Conservation (phyloP, 2,329 filamentous ascomycete species). For the Aspergillus brasiliensis region DNA sequence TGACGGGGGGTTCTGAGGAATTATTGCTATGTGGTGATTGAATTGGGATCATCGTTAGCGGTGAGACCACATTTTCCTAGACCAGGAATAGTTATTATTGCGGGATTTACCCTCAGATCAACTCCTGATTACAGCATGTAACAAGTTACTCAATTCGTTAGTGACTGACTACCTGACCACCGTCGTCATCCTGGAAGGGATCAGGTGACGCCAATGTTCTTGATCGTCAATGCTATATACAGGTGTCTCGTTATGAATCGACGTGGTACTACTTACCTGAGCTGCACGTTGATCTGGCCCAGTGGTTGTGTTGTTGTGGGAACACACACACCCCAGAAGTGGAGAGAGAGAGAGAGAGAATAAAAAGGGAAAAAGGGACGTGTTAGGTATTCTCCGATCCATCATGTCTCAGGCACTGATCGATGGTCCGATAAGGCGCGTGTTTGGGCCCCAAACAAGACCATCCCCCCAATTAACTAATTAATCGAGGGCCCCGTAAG, state of each 20-base stretch:
- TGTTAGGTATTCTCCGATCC: conserved; percentile 2
- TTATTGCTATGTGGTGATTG: background rate
- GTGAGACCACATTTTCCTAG: background rate
- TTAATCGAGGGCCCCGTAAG: conserved; percentile 2
- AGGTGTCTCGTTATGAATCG: background rate
- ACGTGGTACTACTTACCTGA: background rate
- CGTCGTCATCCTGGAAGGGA: background rate
- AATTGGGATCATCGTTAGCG: conserved; percentile 3
- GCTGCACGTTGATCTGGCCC: background rate
- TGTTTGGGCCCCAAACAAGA: background rate
- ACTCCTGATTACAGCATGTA: background rate
- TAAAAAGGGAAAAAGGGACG: background rate
- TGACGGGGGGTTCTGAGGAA: background rate
- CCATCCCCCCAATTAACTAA: background rate
- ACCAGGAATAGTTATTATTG: background rate
- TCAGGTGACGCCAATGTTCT: background rate
- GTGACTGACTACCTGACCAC: background rate
- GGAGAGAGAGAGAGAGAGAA: background rate
- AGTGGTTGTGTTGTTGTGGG: background rate
- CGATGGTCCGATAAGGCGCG: conserved; percentile 3
- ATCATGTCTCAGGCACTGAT: conserved; percentile 2
- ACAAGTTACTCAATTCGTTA: background rate
- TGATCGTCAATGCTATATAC: background rate
- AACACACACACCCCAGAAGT: background rate
- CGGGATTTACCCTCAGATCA: background rate